phyloP scores from a whole-genome alignment of 352 stramenopile species.

The Phytophthora nicotianae region DNA sequence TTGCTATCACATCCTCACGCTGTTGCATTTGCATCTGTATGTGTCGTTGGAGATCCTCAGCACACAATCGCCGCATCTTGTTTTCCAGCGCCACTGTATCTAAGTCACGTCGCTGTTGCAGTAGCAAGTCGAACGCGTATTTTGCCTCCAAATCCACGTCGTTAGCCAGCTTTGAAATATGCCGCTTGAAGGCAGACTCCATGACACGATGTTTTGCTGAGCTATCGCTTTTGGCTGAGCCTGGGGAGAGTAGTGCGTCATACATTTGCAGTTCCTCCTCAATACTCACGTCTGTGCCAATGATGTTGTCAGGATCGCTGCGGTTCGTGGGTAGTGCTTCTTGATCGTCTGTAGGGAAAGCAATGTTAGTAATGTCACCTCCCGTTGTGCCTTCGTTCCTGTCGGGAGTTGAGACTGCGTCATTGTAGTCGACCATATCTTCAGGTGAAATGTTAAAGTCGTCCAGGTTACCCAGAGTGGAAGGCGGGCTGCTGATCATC shows the following conservation, averaged over 20 bases:
- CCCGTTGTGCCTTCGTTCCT: conserved; percentile 20
- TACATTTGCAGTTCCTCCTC: conserved; percentile 64
- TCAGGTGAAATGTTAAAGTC: conserved; percentile 67
- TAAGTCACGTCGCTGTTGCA: conserved; percentile 63
- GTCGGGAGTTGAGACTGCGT: conserved; percentile 15
- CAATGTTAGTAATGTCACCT: conserved; percentile 11
- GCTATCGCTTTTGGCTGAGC: conserved; percentile 13
- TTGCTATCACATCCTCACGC: conserved; percentile 29
- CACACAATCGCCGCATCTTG: conserved; percentile 49
- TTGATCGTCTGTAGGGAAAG: conserved; percentile 41
- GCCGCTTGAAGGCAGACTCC: conserved; percentile 64
- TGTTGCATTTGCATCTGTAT: conserved; percentile 61
- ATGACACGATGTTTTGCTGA: conserved; percentile 46
- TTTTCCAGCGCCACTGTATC: conserved; percentile 56
- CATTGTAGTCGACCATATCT: conserved; percentile 41
- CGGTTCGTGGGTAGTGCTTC: conserved; percentile 54
- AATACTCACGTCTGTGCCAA: conserved; percentile 44
- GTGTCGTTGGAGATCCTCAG: conserved; percentile 64
- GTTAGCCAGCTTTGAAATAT: conserved; percentile 52
- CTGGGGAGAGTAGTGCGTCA: conserved; percentile 49
- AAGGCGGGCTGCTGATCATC: conserved; percentile 52
- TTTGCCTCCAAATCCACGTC: conserved; percentile 65
- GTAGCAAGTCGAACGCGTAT: conserved; percentile 58
- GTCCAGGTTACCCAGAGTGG: conserved; percentile 50
- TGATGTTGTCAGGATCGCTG: conserved; percentile 61